Percentiles rank a stretch among this genome's conserved stretches.
Evolutionary conservation across 345 rosid species (phyloP).

Genomic region (Cardamine chenopodiifolia): DNA sequence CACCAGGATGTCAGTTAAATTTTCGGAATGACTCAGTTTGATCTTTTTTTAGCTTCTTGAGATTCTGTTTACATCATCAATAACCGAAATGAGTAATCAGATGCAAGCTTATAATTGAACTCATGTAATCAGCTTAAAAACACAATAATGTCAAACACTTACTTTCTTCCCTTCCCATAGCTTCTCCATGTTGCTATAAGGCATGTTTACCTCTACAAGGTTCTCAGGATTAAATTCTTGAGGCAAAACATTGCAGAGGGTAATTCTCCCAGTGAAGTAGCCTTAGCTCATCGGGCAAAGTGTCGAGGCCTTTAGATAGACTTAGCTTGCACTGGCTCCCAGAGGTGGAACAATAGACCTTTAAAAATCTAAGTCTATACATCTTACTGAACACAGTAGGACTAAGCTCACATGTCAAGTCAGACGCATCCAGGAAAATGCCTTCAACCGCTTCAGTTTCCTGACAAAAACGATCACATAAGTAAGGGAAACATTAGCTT

Average conservation of each 20-base stretch:
- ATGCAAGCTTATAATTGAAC: not conserved
- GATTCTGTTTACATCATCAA: constrained; percentile 26
- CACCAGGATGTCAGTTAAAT: constrained; percentile 13
- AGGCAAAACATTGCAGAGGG: constrained; percentile 38
- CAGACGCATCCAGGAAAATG: constrained; percentile 28
- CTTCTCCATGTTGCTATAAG: constrained; percentile 13
- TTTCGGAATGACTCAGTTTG: constrained; percentile 16
- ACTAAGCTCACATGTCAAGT: constrained; percentile 13
- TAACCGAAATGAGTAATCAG: not conserved
- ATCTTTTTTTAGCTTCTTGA: constrained; percentile 25
- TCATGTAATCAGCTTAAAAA: not conserved
- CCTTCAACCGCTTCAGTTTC: constrained; percentile 41
- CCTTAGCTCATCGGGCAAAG: constrained; percentile 33
- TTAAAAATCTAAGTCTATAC: constrained; percentile 35
- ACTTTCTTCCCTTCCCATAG: constrained; percentile 40
- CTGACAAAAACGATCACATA: constrained; percentile 21
- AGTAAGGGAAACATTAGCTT: not conserved
- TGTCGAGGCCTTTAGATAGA: constrained; percentile 1
- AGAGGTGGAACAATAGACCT: constrained; percentile 6
- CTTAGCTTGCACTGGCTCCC: not conserved
- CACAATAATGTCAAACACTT: not conserved
- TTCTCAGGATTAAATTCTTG: constrained; percentile 12
- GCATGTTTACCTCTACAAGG: constrained; percentile 37
- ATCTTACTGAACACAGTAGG: constrained; percentile 31
- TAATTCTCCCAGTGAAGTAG: constrained; percentile 36